Base-by-base conservation (phyloP, 1,139 yeast genomes). In the Magnusiomyces fungicola region DNA sequence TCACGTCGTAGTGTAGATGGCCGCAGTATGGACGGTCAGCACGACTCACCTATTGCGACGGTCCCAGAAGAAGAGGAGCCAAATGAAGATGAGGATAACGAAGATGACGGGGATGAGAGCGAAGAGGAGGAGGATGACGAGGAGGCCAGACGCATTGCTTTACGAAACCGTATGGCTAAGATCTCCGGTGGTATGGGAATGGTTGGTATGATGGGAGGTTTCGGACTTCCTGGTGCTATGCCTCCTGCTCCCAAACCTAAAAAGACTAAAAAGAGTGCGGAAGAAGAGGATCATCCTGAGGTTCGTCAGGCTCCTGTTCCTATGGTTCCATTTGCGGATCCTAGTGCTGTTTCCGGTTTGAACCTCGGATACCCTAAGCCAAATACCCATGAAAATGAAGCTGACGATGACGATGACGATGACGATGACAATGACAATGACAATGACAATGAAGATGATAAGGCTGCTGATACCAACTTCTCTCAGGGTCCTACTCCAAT, bases 81-180 rank as follows among this genome's bases (percentile, higher is more conserved):
- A n/a, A n/a, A n/a, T n/a, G 62, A 52, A 9, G 58, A 55, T 23
- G 62, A 56, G 1, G 63, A 58, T 1, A 66, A 60, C 9, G 69
- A 63, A 1, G 68, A 61, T 0, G 70, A 69, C 3, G 76, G 73
- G 2, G 76, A 70, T 1, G 74, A 67, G 0, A 75, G 69, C 12
- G 77, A 72, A 29, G 79, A 67, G 2, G 76, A 73, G 18, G 75
- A 76, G 42, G 90, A 83, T 42, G 83, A 81, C 45, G 97, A 89
- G 63, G 96, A 88, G 57, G 73, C 83, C 18, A 79, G 83, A 54
- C 78, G 95, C 60, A 77, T 84, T 52, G 88, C 82, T 16, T 73
- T 92, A 51, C 83, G 95, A 32, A 96, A 87, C 58, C 79, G 97
- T 57, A 92, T 92, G 97, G 98, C 99, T 19, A 88, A 84, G 60